These are phyloP conservation scores for Penicillium silybi DNA, from an alignment of 495 filamentous ascomycete species.

Conservation along the genomic window DNA sequence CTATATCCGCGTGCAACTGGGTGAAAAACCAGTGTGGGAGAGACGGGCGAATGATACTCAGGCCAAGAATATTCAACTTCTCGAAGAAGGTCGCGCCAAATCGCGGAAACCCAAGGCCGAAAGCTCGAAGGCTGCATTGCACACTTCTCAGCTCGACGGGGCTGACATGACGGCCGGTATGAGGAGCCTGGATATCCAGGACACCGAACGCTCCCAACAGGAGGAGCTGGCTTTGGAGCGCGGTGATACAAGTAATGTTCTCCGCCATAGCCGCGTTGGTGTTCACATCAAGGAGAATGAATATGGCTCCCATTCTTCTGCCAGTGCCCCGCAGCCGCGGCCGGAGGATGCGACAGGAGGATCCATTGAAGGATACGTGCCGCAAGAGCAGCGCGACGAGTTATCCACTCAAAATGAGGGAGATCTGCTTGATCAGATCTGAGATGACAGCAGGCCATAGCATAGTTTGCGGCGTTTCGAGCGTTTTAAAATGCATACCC, in stretches of 20 bases:
- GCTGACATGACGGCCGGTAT: constrained; percentile 30
- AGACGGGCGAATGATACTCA: constrained; percentile 45
- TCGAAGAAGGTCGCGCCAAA: constrained; percentile 45
- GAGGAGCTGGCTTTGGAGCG: constrained; percentile 47
- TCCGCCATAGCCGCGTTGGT: constrained; percentile 32
- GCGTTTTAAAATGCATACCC: constrained; percentile 23
- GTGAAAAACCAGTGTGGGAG: constrained; percentile 72
- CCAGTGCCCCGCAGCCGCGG: constrained; percentile 28
- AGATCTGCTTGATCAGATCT: constrained; percentile 38
- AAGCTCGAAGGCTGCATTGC: constrained; percentile 3
- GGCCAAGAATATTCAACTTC: constrained; percentile 44
- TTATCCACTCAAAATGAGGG: constrained; percentile 16
- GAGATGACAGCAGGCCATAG: constrained; percentile 9
- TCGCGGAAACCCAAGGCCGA: constrained; percentile 11
- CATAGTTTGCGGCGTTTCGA: constrained; percentile 7
- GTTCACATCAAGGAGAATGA: constrained; percentile 41
- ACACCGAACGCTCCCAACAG: constrained; percentile 22
- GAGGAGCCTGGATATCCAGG: constrained; percentile 29
- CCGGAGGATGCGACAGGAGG: constrained; percentile 37
- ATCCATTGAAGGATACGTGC: constrained; percentile 46
- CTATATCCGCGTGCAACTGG: constrained; percentile 83
- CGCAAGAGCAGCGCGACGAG: constrained; percentile 17
- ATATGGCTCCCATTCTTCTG: constrained; percentile 4
- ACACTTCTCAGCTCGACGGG: constrained; percentile 4
- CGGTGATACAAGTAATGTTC: constrained; percentile 33